Percentiles rank a stretch among this genome's conserved stretches.
Conservation (phyloP, 1,139 yeast species). For the Scheffersomyces lignicola region DNA sequence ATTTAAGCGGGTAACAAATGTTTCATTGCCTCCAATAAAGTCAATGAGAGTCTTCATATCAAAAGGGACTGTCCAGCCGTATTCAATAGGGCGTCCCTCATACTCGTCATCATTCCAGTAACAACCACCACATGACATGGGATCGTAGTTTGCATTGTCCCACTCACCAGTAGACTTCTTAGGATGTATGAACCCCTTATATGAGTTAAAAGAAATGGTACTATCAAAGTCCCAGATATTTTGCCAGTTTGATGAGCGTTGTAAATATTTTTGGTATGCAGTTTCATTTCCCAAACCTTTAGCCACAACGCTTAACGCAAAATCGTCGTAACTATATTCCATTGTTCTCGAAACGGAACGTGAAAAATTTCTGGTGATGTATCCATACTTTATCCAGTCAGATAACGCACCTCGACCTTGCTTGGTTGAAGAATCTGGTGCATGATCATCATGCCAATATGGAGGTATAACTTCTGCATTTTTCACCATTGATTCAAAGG, state of each 20-base stretch:
- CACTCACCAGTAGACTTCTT: constrained; percentile 30
- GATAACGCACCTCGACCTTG: constrained; percentile 34
- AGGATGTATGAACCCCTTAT: constrained; percentile 37
- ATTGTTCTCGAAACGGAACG: constrained; percentile 37
- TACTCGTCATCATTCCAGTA: constrained; percentile 56
- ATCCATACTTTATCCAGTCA: constrained; percentile 32
- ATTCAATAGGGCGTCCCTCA: constrained; percentile 65
- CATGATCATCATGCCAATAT: constrained; percentile 22
- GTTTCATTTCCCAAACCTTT: constrained; percentile 24
- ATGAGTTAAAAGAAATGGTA: constrained; percentile 15
- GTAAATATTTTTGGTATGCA: constrained; percentile 28
- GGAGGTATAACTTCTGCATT: constrained; percentile 38
- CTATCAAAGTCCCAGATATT: constrained; percentile 37
- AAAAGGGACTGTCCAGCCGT: constrained; percentile 43
- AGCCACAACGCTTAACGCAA: constrained; percentile 35
- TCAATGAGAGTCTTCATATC: constrained; percentile 29
- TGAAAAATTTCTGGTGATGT: constrained; percentile 28
- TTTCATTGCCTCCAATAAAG: constrained; percentile 27
- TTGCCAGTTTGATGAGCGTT: constrained; percentile 37
- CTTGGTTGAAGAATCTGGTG: constrained; percentile 27
- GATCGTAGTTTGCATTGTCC: constrained; percentile 22
- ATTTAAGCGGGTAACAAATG: constrained; percentile 29
- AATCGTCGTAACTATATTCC: constrained; percentile 41
- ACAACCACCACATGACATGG: constrained; percentile 30
- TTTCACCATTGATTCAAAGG: constrained; percentile 34